Evolutionary conservation across 805 yeast genomes (phyloP).

Genomic region (Saccharomyces mikatae): DNA sequence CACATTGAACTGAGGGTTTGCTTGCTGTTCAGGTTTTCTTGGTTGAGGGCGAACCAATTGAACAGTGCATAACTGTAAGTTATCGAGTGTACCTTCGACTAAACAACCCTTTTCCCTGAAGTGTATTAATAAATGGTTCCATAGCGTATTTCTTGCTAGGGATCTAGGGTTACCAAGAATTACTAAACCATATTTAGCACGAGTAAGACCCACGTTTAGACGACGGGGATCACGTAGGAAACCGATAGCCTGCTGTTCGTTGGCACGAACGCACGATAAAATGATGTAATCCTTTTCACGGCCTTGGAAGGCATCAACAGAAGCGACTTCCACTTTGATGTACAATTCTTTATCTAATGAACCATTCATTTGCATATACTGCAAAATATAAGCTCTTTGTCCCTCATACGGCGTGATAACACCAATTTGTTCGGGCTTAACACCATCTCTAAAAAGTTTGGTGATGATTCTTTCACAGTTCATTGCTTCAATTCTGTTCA

Average conservation of each 20-base stretch:
- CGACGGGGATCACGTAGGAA: constrained; percentile 80
- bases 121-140: constrained; percentile 72
- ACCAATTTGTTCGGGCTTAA: constrained; percentile 76
- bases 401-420: constrained; percentile 93
- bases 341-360: constrained; percentile 58
- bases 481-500: constrained; percentile 85
- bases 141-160: constrained; percentile 57
- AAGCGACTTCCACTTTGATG: constrained; percentile 73
- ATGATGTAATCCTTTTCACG: constrained; percentile 93
- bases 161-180: constrained; percentile 81
- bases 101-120: constrained; percentile 78
- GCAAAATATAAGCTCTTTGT: constrained; percentile 73
- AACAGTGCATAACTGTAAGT: constrained; percentile 63
- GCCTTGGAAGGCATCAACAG: constrained; percentile 98
- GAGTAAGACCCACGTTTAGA: constrained; percentile 79
- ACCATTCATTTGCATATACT: constrained; percentile 69
- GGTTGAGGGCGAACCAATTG: constrained; percentile 35
- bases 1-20: constrained; percentile 13
- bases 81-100: constrained; percentile 83
- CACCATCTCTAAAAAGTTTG: constrained; percentile 65
- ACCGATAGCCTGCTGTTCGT: constrained; percentile 66
- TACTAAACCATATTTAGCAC: constrained; percentile 77
- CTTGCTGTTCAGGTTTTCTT: constrained; percentile 11
- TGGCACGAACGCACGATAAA: constrained; percentile 91
- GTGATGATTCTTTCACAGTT: constrained; percentile 75